A percentile compares a stretch with the other conserved stretches of the same genome.
phyloP scores from a whole-genome alignment of 225 moss, liverwort and hornwort species.

The Straminergon stramineum region DNA sequence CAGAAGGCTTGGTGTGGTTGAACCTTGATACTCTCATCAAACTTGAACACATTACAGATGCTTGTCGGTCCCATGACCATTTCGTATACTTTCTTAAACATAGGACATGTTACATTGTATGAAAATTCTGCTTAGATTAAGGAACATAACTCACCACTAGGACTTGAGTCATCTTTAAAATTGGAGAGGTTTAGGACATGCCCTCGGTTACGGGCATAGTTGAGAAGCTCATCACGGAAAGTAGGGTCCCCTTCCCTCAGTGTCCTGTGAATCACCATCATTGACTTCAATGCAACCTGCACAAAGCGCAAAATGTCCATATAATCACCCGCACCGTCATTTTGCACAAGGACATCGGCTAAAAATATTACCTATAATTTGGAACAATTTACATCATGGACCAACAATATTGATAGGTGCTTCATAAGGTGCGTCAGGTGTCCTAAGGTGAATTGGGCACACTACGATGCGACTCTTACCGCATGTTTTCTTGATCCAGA shows the following conservation, averaged over 20 bases:
- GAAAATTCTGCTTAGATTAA: background rate
- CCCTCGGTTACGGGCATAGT: slow-evolving; percentile 76
- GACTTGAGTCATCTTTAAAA: slow-evolving; percentile 96
- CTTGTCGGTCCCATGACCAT: background rate
- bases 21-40: background rate
- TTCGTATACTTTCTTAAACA: background rate
- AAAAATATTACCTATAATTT: background rate
- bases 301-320: background rate
- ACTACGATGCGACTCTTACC: background rate
- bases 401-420: background rate
- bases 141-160: slow-evolving; percentile 50
- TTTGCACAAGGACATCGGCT: background rate
- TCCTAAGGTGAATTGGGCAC: background rate
- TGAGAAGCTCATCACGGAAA: slow-evolving; percentile 89
- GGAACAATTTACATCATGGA: background rate
- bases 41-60: background rate
- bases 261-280: slow-evolving; percentile 98
- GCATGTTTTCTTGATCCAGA: background rate
- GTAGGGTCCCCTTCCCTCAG: slow-evolving; percentile 95
- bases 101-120: background rate
- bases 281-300: slow-evolving; percentile 92
- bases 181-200: slow-evolving; percentile 84
- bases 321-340: background rate
- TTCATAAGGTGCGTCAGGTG: background rate
- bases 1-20: background rate